These are phyloP conservation scores for Rubia yunnanensis DNA, from an alignment of 257 asterid genomes.

Conservation along the genomic window DNA sequence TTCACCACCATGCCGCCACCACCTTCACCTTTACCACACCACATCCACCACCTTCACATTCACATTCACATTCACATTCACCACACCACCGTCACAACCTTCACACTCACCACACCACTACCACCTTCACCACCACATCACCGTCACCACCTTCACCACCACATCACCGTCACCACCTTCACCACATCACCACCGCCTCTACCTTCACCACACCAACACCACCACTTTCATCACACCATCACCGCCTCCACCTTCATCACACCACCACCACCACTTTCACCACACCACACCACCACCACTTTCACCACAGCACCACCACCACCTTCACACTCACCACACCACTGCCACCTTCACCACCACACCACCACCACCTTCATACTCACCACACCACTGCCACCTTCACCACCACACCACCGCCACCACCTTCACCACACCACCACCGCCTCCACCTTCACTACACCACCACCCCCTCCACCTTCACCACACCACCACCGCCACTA, in stretches of 20 bases:
- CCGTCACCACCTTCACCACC: background rate
- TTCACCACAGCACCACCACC: too few species aligned
- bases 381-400: background rate
- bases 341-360: too few species aligned
- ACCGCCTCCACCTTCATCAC: too few species aligned
- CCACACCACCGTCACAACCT: background rate
- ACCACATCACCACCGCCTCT: too few species aligned
- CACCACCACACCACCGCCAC: background rate
- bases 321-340: too few species aligned
- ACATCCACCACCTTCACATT: background rate
- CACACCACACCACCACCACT: too few species aligned
- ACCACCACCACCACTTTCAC: too few species aligned
- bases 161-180: too few species aligned
- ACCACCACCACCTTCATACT: background rate
- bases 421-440: background rate
- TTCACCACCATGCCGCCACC: background rate
- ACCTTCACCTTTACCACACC: background rate
- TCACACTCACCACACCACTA: background rate
- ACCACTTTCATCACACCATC: too few species aligned
- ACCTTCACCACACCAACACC: too few species aligned
- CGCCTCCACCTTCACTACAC: background rate
- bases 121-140: background rate
- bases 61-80: background rate
- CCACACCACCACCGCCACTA: too few species aligned
- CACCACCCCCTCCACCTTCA: background rate